Percentiles rank a stretch among this genome's conserved stretches.
phyloP scores from a whole-genome alignment of 805 yeast species.

The Ogataea paradorogensis region DNA sequence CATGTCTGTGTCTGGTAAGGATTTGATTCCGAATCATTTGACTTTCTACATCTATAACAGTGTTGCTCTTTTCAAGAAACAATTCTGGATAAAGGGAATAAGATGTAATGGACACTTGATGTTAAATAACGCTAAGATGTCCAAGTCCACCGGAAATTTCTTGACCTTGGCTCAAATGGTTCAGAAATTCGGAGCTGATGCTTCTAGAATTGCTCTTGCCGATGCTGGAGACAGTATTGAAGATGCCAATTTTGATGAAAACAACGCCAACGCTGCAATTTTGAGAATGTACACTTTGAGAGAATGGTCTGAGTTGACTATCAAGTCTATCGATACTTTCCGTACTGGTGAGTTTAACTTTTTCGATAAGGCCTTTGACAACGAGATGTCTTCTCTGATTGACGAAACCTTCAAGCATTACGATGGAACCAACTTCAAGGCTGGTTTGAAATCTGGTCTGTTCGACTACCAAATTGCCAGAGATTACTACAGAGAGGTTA shows the following conservation, averaged over 20 bases:
- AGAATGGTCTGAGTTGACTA: slow-evolving; percentile 90
- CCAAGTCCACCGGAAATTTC: slow-evolving; percentile 96
- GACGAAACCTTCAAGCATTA: slow-evolving; percentile 72
- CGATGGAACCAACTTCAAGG: slow-evolving; percentile 72
- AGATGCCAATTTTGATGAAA: slow-evolving; percentile 97
- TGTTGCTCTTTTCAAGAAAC: slow-evolving; percentile 87
- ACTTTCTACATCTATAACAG: slow-evolving; percentile 93
- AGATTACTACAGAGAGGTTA: slow-evolving; percentile 91
- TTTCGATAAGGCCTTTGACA: slow-evolving; percentile 87
- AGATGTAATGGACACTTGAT: slow-evolving; percentile 94
- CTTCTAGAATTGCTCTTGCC: slow-evolving; percentile 94
- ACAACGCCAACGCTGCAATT: slow-evolving; percentile 96
- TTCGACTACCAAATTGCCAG: slow-evolving; percentile 94
- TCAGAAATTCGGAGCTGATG: slow-evolving; percentile 94
- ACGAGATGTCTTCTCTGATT: slow-evolving; percentile 84
- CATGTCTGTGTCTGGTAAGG: slow-evolving; percentile 90
- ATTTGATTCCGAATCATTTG: slow-evolving; percentile 94
- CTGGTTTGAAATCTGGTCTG: slow-evolving; percentile 85
- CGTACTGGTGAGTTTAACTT: slow-evolving; percentile 61
- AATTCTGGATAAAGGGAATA: slow-evolving; percentile 90
- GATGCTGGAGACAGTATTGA: slow-evolving; percentile 98
- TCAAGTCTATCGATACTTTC: slow-evolving; percentile 48
- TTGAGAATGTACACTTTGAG: slow-evolving; percentile 86
- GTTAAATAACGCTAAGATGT: slow-evolving; percentile 96
- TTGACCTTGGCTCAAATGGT: slow-evolving; percentile 83